Evolutionary conservation across 2,329 filamentous ascomycete genomes (phyloP), one percentile per base, ranked within the genome.

Genomic region (Allantophomopsis lycopodina): DNA sequence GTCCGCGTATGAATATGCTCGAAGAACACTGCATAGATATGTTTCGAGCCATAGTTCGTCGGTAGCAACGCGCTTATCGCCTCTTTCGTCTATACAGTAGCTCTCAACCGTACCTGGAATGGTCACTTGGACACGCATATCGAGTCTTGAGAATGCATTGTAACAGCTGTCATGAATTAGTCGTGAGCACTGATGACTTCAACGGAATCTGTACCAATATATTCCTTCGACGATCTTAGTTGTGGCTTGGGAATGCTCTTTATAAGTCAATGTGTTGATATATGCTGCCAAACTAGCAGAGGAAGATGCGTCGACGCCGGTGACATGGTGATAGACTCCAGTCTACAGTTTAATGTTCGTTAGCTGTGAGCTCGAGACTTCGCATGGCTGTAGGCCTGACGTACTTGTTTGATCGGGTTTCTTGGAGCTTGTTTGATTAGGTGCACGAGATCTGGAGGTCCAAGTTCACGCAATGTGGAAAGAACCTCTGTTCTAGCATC

Each of bases 111-210:
- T 91, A 44, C 91, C 91, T 14, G 91, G 91, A 47, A 98, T 96
- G 48, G 88, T 89, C 43, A 98, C 89, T 56, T 96, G 88, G 11
- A 98, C 89, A 44, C 91, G 86, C 91, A 98, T 98, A 56, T 98
- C 91, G 39, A 96, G 72, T 47, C 93, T 77, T 5, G 91, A 96
- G 61, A 98, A 95, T 48, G 91, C 91, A 84, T 98, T 98, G 71
- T 98, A 98, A 63, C 91, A 98, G 64, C 71, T 76, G 54, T 28
- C 15, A 37, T 18, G 23, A 57, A 56, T 4, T 31, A n/a, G 23
- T 20, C 16, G 13, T 17, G 13, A 14, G 5, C n/a, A 16, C n/a
- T 11, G 35, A 21, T 34, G 15, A 38, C n/a, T 41, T 21, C 30
- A 21, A 14, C 34, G 15, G 14, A 21, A 15, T 12, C 34, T 70